Conservation (phyloP, 495 filamentous ascomycete genomes). For the Jackrogersella minutella region DNA sequence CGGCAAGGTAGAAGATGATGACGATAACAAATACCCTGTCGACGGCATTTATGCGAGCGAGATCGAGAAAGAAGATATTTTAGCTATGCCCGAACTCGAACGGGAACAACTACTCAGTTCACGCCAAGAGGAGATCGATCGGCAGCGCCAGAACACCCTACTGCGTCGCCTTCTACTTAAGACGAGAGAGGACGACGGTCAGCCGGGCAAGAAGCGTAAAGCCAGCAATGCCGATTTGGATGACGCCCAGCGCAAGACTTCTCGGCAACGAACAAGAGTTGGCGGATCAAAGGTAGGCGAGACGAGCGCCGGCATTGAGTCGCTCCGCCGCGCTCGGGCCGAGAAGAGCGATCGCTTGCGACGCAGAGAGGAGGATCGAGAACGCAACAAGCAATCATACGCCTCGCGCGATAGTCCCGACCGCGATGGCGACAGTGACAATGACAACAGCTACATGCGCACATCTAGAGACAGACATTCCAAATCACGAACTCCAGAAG, state of each 20-base stretch:
- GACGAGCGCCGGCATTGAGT: constrained; percentile 77
- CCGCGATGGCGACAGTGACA: constrained; percentile 76
- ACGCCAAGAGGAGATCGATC: constrained; percentile 81
- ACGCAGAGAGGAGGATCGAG: constrained; percentile 71
- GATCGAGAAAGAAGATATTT: constrained; percentile 81
- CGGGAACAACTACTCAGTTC: constrained; percentile 90
- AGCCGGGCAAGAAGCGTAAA: constrained; percentile 76
- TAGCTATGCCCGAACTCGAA: constrained; percentile 86
- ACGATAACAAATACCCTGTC: constrained; percentile 79
- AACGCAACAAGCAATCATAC: constrained; percentile 62
- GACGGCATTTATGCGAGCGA: constrained; percentile 85
- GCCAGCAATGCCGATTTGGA: constrained; percentile 77
- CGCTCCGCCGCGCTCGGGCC: constrained; percentile 83
- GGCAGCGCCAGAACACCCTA: constrained; percentile 79
- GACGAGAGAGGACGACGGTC: constrained; percentile 51
- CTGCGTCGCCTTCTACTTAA: constrained; percentile 75
- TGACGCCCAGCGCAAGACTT: constrained; percentile 76
- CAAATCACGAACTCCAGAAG: constrained; percentile 57
- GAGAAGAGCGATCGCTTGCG: constrained; percentile 83
- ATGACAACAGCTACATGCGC: constrained; percentile 77
- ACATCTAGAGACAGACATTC: constrained; percentile 50
- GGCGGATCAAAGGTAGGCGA: constrained; percentile 82
- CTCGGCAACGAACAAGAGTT: constrained; percentile 79
- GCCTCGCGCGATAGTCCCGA: constrained; percentile 53
- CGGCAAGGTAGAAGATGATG: constrained; percentile 63